Base-by-base conservation (phyloP, 1,284 basidiomycete genomes). In the Kwoniella shivajii region DNA sequence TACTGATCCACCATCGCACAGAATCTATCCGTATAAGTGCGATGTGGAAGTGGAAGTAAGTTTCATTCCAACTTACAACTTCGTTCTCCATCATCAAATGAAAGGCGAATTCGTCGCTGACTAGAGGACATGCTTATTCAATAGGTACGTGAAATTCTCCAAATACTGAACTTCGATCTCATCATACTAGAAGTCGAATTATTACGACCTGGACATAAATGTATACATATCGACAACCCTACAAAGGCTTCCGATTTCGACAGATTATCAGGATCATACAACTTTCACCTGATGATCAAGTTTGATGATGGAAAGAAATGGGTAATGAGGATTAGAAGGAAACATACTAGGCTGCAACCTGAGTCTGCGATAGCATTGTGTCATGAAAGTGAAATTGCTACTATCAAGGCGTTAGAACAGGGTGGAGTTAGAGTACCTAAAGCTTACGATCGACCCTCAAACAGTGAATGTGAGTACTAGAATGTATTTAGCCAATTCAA, bases 241-340 rank as follows among this genome's bases (percentile, higher is more conserved):
- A 36, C 13, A 16, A 39, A 6, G 9, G n/a, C 24, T 24, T 18
- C 16, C 27, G 6, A 38, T 4, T 14, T 50, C 13, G 20, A 18
- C 16, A 14, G 9, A 27, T 14, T 38, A 1, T 27, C 6, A 9
- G 48, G 48, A 26, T 37, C 34, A 1, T 39, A 26, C 55, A 57
- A 57, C 43, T 45, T 37, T 9, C 48, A 51, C 31, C 29, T 57
- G n/a, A 29, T 51, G 14, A 27, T 57, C 31, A 36, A 44, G 2
- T 51, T 50, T 29, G 55, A 43, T n/a, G 55, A 46, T 38, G 55
- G 42, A 7, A 22, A 26, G 22, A 50, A 50, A 26, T 57, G 55
- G 55, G 43, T 50, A 3, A 57, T 51, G 49, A 42, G 55, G 29
- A 57, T 57, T 22, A 43, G 49, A 30, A 30, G 49, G 33, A 42